phyloP scores from a whole-genome alignment of 169 alveolate genomes.

The Plasmodium knowlesi region DNA sequence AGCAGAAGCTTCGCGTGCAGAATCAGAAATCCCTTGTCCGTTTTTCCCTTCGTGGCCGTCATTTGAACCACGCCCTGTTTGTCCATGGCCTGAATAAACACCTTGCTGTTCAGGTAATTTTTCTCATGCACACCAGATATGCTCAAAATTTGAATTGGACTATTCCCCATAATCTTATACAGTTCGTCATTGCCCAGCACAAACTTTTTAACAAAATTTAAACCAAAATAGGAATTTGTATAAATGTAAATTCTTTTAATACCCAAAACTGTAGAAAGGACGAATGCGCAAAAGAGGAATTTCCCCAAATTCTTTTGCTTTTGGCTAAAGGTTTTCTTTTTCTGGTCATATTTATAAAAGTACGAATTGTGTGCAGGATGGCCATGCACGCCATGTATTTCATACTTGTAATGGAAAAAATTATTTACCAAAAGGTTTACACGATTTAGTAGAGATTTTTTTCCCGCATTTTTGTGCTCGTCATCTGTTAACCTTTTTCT shows the following conservation, averaged over 20 bases:
- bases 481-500: not conserved
- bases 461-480: not conserved
- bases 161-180: conserved; percentile 16
- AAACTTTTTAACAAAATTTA: conserved; percentile 63
- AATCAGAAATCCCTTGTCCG: conserved; percentile 4
- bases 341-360: conserved; percentile 61
- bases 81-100: conserved; percentile 37
- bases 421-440: not conserved
- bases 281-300: conserved; percentile 31
- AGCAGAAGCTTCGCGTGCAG: conserved; percentile 38
- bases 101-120: conserved; percentile 67
- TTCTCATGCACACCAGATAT: conserved; percentile 62
- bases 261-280: conserved; percentile 30
- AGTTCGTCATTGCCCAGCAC: conserved; percentile 48
- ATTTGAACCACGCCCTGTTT: conserved; percentile 58
- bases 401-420: conserved; percentile 1
- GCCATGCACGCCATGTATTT: conserved; percentile 58
- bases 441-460: not conserved
- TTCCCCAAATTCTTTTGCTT: conserved; percentile 26
- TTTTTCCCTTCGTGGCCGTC: conserved; percentile 37
- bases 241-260: conserved; percentile 43
- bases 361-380: conserved; percentile 37
- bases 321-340: conserved; percentile 28
- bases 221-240: conserved; percentile 57
- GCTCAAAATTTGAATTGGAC: conserved; percentile 67